A percentile compares a stretch with the other conserved stretches of the same genome.
Evolutionary conservation across 495 filamentous ascomycete genomes (phyloP).

Genomic region (Penicillium macrosclerotiorum): DNA sequence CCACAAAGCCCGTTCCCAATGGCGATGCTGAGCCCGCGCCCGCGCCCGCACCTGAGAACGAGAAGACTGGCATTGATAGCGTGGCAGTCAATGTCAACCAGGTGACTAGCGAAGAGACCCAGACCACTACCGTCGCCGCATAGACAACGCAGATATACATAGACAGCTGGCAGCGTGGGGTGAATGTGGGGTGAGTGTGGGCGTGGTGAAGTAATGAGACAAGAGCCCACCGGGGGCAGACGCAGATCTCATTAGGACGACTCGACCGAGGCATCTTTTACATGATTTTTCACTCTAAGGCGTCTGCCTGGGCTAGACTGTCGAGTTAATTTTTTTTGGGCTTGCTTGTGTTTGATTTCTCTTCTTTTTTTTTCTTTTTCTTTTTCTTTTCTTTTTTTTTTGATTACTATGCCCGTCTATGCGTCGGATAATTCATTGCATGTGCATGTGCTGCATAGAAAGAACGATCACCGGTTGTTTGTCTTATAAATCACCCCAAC

Average conservation of each 20-base stretch:
- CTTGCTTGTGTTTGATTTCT: slow-evolving; percentile 3
- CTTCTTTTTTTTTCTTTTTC: not conserved
- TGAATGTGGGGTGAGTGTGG: not conserved
- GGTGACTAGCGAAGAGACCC: slow-evolving; percentile 10
- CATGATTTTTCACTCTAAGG: not conserved
- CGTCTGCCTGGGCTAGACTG: slow-evolving; percentile 7
- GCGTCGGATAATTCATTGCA: no score
- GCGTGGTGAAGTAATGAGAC: not conserved
- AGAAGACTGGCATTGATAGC: slow-evolving; percentile 15
- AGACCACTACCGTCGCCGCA: slow-evolving; percentile 18
- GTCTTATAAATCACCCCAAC: slow-evolving; percentile 2
- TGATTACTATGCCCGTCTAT: not conserved
- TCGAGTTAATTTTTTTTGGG: no score
- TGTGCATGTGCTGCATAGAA: slow-evolving; percentile 3
- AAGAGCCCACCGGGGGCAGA: not conserved
- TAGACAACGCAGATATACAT: slow-evolving; percentile 15
- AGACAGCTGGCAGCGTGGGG: slow-evolving; percentile 3
- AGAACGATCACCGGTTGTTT: not conserved
- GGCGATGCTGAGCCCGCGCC: slow-evolving; percentile 3
- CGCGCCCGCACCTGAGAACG: slow-evolving; percentile 5
- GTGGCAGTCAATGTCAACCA: slow-evolving; percentile 20
- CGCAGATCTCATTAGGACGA: slow-evolving; percentile 1
- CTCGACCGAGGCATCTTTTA: slow-evolving; percentile 6
- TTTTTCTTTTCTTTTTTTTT: not conserved
- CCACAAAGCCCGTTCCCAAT: no score